phyloP scores from a whole-genome alignment of 495 filamentous ascomycete species.

The Clohesyomyces aquaticus region DNA sequence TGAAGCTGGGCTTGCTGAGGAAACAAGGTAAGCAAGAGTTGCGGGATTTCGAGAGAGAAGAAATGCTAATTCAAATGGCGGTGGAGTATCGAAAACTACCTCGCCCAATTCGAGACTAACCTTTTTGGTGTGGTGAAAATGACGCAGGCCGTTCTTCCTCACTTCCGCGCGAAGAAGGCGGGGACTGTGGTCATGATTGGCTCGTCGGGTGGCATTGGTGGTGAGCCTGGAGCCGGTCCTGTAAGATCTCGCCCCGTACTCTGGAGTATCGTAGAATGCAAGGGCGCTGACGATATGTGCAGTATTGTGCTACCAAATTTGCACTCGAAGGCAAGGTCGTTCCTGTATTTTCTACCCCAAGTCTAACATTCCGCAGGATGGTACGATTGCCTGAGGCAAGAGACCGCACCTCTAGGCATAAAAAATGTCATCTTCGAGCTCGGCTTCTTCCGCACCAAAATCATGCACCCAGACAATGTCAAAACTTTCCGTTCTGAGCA shows the following conservation, averaged over 20 bases:
- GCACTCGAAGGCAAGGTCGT: constrained; percentile 42
- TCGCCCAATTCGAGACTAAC: constrained; percentile 42
- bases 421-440: constrained; percentile 29
- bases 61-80: too few relatives aligned
- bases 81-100: constrained; percentile 25
- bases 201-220: constrained; percentile 28
- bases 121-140: constrained; percentile 40
- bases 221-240: constrained; percentile 25
- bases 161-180: constrained; percentile 33
- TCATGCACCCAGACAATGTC: constrained; percentile 22
- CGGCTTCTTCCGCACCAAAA: constrained; percentile 36
- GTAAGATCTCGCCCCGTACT: background rate
- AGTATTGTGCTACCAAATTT: constrained; percentile 40
- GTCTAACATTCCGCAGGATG: too few relatives aligned
- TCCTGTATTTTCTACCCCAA: too few relatives aligned
- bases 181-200: constrained; percentile 42
- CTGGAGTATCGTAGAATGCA: background rate
- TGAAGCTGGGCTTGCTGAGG: constrained; percentile 35
- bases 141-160: constrained; percentile 37
- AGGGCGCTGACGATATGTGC: background rate
- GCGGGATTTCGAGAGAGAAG: too few relatives aligned
- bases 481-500: constrained; percentile 1
- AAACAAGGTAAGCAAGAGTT: constrained; percentile 31
- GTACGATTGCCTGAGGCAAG: constrained; percentile 19
- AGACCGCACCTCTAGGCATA: constrained; percentile 22